Evolutionary conservation across 2,329 filamentous ascomycete species (phyloP), one percentile per base, ranked within the genome.

Genomic region (Aspergillus awamori): DNA sequence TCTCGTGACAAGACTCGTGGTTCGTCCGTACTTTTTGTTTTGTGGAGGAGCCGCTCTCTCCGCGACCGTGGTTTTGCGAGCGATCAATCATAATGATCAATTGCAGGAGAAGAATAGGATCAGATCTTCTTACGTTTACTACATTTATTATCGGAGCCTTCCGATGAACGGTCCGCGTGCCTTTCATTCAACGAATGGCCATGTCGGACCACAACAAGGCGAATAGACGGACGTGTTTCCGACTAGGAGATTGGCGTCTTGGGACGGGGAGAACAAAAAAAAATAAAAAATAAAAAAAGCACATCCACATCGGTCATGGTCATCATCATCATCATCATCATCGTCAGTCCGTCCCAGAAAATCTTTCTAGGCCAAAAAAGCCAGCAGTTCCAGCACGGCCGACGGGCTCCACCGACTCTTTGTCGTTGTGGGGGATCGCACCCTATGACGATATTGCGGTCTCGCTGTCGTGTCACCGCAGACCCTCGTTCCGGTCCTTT

Each of bases 391-490:
- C 43, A 62, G 30, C 51, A 20, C 38, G 54, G 51, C 53, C 53
- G 53, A 57, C 57, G 28, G 39, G 43, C 52, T 49, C 53, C 54
- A 53, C 54, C 39, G 36, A 49, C 41, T 56, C 26, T 33, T 53
- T 56, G 33, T 38, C n/a, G 17, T 33, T 62, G 60, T 60, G 60
- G 60, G 60, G 60, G 60, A 62, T 62, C 60, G 57, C 57, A 60
- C 48, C 47, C 55, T 36, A 51, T 58, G 53, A 55, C 51, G 58
- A 59, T 47, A 51, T 59, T 28, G 15, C 33, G 39, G 39, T 45
- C 53, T 43, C 20, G 39, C 38, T 51, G 53, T 41, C 36, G 53
- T 43, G 36, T 47, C 36, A 43, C 38, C 15, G 38, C 53, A 56
- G 39, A 33, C 28, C 28, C 38, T 56, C 47, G 53, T 41, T 47